These are phyloP conservation scores for Wickerhamomyces pijperi DNA, from an alignment of 805 yeast genomes.

Conservation along the genomic window DNA sequence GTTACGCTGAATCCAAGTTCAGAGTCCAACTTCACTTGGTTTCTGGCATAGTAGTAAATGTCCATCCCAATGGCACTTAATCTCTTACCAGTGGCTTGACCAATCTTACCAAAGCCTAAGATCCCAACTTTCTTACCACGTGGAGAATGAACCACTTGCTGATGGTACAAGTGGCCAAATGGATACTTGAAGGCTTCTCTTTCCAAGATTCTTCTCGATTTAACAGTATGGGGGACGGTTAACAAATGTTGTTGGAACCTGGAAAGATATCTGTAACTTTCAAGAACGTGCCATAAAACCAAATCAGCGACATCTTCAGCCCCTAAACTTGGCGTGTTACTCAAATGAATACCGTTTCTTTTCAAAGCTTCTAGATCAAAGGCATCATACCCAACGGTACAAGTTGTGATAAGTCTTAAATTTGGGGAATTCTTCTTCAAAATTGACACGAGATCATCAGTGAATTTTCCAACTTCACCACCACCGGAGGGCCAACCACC, in stretches of 20 bases:
- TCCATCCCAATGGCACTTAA: slow-evolving; percentile 46
- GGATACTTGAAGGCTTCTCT: slow-evolving; percentile 19
- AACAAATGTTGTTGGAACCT: background rate
- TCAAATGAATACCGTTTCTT: slow-evolving; percentile 29
- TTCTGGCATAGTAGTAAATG: slow-evolving; percentile 43
- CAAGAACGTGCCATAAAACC: slow-evolving; percentile 34
- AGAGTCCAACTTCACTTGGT: slow-evolving; percentile 25
- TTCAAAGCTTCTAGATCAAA: slow-evolving; percentile 33
- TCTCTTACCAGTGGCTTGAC: slow-evolving; percentile 40
- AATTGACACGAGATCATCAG: slow-evolving; percentile 19
- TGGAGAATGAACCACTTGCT: slow-evolving; percentile 28
- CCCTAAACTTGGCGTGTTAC: slow-evolving; percentile 34
- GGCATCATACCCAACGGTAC: slow-evolving; percentile 49
- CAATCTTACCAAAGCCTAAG: slow-evolving; percentile 54
- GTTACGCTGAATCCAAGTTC: slow-evolving; percentile 10
- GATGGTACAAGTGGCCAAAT: slow-evolving; percentile 28
- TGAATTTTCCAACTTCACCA: background rate
- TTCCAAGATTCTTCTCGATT: background rate
- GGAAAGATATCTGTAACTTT: background rate
- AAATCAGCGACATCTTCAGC: slow-evolving; percentile 59
- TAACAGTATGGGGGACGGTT: background rate
- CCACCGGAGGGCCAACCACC: background rate
- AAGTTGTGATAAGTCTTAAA: slow-evolving; percentile 37
- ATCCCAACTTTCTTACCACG: slow-evolving; percentile 40
- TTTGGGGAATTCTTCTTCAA: slow-evolving; percentile 31